phyloP scores from a whole-genome alignment of 148 eudicot species.

The Silene uniflora region DNA sequence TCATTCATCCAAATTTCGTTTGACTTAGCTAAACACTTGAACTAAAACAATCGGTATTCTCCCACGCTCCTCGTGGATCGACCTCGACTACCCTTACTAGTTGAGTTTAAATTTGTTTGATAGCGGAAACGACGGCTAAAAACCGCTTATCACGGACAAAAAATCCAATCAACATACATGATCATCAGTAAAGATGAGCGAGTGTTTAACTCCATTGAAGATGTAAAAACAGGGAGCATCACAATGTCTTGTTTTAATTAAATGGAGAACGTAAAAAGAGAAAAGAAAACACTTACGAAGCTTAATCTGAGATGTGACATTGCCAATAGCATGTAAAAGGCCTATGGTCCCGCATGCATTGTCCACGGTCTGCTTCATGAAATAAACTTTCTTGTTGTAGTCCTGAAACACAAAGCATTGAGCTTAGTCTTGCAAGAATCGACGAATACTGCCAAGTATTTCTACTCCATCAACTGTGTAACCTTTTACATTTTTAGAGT shows the following conservation, averaged over 20 bases:
- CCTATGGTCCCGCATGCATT: slow-evolving; percentile 99
- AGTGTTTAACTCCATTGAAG: background rate
- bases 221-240: background rate
- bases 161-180: slow-evolving; percentile 4
- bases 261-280: background rate
- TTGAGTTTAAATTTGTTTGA: no score
- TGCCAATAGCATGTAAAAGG: slow-evolving; percentile 92
- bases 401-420: slow-evolving; percentile 38
- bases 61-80: no score
- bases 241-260: background rate
- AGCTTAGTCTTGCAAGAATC: background rate
- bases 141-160: no score
- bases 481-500: background rate
- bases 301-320: slow-evolving; percentile 75
- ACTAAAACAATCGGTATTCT: no score
- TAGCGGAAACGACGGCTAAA: no score
- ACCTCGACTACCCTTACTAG: no score
- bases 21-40: no score
- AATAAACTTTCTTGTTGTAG: slow-evolving; percentile 54
- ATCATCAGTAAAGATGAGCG: background rate
- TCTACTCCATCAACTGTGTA: background rate
- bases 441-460: background rate
- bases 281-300: slow-evolving; percentile 47
- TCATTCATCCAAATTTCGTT: no score
- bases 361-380: slow-evolving; percentile 95